Conservation (phyloP, 352 stramenopile species). For the Phytopythium helicoides region DNA sequence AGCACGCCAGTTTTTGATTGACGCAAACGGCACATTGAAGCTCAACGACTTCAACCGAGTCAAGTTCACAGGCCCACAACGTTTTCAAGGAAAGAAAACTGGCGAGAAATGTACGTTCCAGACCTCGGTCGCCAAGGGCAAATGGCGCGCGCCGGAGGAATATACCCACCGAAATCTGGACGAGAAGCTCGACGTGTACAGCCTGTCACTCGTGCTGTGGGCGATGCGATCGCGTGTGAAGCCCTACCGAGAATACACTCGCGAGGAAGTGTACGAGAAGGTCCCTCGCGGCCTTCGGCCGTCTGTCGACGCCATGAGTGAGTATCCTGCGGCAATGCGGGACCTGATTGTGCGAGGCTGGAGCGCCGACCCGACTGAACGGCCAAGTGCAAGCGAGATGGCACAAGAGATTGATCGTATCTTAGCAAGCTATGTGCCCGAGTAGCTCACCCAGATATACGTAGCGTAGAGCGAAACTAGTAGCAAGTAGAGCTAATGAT, state of each 20-base stretch:
- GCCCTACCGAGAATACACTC: constrained; percentile 35
- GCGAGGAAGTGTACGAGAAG: constrained; percentile 53
- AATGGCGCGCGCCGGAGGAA: constrained; percentile 78
- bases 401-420: constrained; percentile 52
- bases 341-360: constrained; percentile 56
- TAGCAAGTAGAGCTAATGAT: no score
- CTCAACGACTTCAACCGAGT: constrained; percentile 86
- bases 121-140: constrained; percentile 68
- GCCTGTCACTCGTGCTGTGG: constrained; percentile 69
- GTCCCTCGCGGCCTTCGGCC: constrained; percentile 49
- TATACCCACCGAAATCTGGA: constrained; percentile 43
- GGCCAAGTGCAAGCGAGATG: constrained; percentile 48
- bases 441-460: constrained; percentile 10
- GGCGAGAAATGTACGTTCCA: constrained; percentile 56
- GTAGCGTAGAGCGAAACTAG: not conserved
- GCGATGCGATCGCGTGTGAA: constrained; percentile 45
- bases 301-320: constrained; percentile 38
- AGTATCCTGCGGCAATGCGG: constrained; percentile 66
- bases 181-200: constrained; percentile 72
- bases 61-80: constrained; percentile 55
- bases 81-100: constrained; percentile 28
- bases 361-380: constrained; percentile 42
- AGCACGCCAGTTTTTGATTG: constrained; percentile 75
- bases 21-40: constrained; percentile 44
- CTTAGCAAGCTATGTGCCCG: constrained; percentile 22